Percentiles rank a stretch among this genome's conserved stretches.
Evolutionary conservation across 805 yeast species (phyloP).

Genomic region (Yarrowia sp.): DNA sequence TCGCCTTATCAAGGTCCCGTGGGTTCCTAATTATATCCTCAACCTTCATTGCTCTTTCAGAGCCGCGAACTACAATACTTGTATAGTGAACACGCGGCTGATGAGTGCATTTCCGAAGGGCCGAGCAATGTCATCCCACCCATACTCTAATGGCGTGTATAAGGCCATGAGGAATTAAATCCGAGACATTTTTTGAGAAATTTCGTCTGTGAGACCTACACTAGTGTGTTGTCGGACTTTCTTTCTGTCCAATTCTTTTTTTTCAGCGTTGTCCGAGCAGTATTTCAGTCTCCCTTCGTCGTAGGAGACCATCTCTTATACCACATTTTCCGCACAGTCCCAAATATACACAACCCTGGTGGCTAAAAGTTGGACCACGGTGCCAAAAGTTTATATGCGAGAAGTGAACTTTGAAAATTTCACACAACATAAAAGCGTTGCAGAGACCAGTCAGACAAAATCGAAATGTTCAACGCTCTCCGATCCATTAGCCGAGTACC

Average conservation of each 20-base stretch:
- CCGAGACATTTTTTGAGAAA: background rate
- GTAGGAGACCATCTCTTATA: too few species aligned
- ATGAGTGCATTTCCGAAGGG: background rate
- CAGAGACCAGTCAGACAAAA: background rate
- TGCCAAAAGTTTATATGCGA: background rate
- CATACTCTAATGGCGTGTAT: background rate
- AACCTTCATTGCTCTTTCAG: background rate
- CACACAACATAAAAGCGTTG: conserved; percentile 19
- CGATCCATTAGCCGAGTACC: conserved; percentile 24
- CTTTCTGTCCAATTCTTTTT: background rate
- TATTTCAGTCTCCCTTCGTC: too few species aligned
- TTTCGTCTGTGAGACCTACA: too few species aligned
- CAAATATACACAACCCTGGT: conserved; percentile 18
- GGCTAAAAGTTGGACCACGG: background rate
- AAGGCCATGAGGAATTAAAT: background rate
- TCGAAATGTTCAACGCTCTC: conserved; percentile 20
- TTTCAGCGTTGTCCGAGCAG: background rate
- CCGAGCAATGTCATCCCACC: background rate
- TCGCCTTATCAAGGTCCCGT: conserved; percentile 8
- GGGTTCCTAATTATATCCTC: background rate
- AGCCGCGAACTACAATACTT: background rate
- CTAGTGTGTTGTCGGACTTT: background rate
- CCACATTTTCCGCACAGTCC: background rate
- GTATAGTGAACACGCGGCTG: conserved; percentile 16
- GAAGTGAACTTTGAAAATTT: conserved; percentile 3